Conservation (phyloP, 2,329 filamentous ascomycete species). For the Clarireedia sp. region DNA sequence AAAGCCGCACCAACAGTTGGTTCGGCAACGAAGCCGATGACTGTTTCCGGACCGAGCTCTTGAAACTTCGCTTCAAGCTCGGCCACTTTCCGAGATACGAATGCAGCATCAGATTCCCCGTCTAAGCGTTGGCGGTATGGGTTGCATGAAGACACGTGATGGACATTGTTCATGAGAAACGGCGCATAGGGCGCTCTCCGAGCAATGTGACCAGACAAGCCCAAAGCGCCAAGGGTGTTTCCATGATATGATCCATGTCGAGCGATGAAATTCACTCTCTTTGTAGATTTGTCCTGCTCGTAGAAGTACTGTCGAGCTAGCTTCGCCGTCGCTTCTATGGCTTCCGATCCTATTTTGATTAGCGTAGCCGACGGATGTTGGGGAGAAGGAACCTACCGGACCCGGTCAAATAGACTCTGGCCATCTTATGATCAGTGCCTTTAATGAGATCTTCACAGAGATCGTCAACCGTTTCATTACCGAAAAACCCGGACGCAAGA, state of each 20-base stretch:
- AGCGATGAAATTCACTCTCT: slow-evolving; percentile 54
- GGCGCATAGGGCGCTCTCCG: slow-evolving; percentile 50
- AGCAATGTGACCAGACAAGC: slow-evolving; percentile 50
- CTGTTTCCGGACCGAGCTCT: slow-evolving; percentile 50
- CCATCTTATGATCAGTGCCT: slow-evolving; percentile 39
- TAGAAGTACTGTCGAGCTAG: slow-evolving; percentile 58
- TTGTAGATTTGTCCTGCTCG: slow-evolving; percentile 38
- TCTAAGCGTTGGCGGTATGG: slow-evolving; percentile 48
- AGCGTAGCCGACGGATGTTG: slow-evolving; percentile 6
- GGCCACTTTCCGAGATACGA: slow-evolving; percentile 48
- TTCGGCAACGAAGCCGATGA: slow-evolving; percentile 60
- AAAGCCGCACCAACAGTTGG: slow-evolving; percentile 58
- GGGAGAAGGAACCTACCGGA: slow-evolving; percentile 39
- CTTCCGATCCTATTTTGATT: slow-evolving; percentile 49
- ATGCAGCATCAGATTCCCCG: slow-evolving; percentile 44
- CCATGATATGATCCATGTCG: slow-evolving; percentile 63
- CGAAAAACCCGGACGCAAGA: slow-evolving; percentile 51
- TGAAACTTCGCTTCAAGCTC: slow-evolving; percentile 58
- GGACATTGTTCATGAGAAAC: slow-evolving; percentile 46
- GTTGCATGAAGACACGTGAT: slow-evolving; percentile 55
- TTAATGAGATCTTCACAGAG: slow-evolving; percentile 34
- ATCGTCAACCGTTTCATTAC: slow-evolving; percentile 44
- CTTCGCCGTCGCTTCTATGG: slow-evolving; percentile 62
- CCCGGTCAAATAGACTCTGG: slow-evolving; percentile 46
- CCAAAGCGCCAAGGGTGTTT: slow-evolving; percentile 55